Percentiles rank a stretch among this genome's conserved stretches.
Evolutionary conservation across 2,329 filamentous ascomycete genomes (phyloP).

Genomic region (Hymenoscyphus scutula): DNA sequence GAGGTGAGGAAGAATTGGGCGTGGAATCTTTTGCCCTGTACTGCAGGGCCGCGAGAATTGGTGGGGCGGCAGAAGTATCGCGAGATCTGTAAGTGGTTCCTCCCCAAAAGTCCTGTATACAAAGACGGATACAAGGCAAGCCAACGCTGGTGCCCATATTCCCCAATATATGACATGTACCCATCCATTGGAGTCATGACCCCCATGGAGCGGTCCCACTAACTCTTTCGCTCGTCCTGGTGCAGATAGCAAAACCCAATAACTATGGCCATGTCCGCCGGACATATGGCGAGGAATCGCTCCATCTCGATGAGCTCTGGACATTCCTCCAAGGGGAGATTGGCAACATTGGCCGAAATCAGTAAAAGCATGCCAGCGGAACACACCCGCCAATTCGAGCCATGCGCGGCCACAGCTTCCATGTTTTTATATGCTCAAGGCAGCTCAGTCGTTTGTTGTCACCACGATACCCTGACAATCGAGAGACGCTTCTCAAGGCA

Average conservation of each 20-base stretch:
- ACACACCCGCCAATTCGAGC: slow-evolving; percentile 65
- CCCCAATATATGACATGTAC: slow-evolving; percentile 25
- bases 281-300: slow-evolving; percentile 55
- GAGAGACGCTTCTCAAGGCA: slow-evolving; percentile 85
- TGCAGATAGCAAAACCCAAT: slow-evolving; percentile 30
- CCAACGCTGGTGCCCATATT: slow-evolving; percentile 17
- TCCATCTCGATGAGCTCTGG: slow-evolving; percentile 58
- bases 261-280: slow-evolving; percentile 55
- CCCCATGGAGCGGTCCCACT: slow-evolving; percentile 33
- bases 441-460: slow-evolving; percentile 77
- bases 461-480: slow-evolving; percentile 88
- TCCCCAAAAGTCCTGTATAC: slow-evolving; percentile 5
- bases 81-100: slow-evolving; percentile 32
- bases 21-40: slow-evolving; percentile 37
- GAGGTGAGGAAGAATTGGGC: slow-evolving; percentile 32
- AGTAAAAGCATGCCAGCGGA: slow-evolving; percentile 46
- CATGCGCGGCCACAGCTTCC: slow-evolving; percentile 85
- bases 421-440: slow-evolving; percentile 89
- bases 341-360: slow-evolving; percentile 50
- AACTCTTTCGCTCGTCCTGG: slow-evolving; percentile 27
- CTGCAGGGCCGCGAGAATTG: slow-evolving; percentile 33
- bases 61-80: slow-evolving; percentile 33
- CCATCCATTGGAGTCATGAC: slow-evolving; percentile 24
- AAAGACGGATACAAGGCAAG: slow-evolving; percentile 23
- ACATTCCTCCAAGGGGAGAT: slow-evolving; percentile 45